A percentile compares a stretch with the other conserved stretches of the same genome.
These are phyloP conservation scores for Chlamydomonas urium DNA, from an alignment of 139 green algal species.

Conservation along the genomic window DNA sequence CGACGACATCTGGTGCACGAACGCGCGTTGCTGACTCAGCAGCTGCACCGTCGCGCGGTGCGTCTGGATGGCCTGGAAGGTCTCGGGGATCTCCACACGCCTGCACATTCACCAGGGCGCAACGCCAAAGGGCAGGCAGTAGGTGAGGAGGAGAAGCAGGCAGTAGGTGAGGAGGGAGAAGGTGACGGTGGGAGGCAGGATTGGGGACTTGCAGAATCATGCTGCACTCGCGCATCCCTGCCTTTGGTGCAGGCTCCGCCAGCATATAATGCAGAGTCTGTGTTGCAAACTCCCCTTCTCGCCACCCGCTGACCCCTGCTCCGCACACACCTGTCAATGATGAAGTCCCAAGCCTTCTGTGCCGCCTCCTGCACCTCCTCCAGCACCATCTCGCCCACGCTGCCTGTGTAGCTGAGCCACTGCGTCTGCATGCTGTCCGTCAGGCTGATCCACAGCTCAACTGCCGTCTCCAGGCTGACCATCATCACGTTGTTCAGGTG, in stretches of 20 bases:
- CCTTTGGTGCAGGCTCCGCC: no score
- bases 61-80: slow-evolving; percentile 66
- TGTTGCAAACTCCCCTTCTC: not conserved
- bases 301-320: not conserved
- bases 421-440: slow-evolving; percentile 56
- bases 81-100: slow-evolving; percentile 6
- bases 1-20: slow-evolving; percentile 61
- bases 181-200: no score
- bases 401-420: slow-evolving; percentile 32
- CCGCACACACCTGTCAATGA: not conserved
- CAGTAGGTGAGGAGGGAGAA: no score
- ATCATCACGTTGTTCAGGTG: slow-evolving; percentile 19
- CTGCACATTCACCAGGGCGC: no score
- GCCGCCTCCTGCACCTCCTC: slow-evolving; percentile 27
- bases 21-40: slow-evolving; percentile 71
- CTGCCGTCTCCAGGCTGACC: slow-evolving; percentile 62
- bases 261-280: no score
- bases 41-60: slow-evolving; percentile 63
- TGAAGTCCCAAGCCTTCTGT: not conserved
- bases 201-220: no score
- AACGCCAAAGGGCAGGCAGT: no score
- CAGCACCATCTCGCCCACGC: slow-evolving; percentile 29
- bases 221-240: no score
- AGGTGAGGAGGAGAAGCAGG: no score
- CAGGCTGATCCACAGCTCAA: slow-evolving; percentile 76